phyloP scores from a whole-genome alignment of 352 stramenopile genomes.

The Phytophthora brassicae region DNA sequence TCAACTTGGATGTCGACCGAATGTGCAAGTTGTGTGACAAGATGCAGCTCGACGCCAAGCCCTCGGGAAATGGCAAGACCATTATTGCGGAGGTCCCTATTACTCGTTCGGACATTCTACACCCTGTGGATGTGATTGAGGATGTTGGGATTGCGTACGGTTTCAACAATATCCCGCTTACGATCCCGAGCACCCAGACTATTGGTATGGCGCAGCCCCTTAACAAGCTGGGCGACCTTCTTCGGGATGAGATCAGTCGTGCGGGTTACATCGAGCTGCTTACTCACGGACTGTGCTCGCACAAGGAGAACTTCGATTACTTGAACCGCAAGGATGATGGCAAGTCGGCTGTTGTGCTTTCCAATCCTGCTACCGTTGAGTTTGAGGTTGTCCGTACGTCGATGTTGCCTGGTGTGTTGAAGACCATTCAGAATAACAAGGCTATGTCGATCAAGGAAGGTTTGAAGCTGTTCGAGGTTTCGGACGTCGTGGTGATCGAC shows the following conservation, averaged over 20 bases:
- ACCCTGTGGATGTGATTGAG: constrained; percentile 99
- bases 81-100: constrained; percentile 95
- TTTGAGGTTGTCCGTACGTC: constrained; percentile 99
- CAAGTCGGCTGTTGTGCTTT: constrained; percentile 91
- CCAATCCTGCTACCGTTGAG: constrained; percentile 99
- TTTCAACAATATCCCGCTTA: constrained; percentile 99
- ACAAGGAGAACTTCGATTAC: constrained; percentile 98
- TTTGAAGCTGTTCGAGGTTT: constrained; percentile 99
- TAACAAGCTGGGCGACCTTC: constrained; percentile 97
- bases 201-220: constrained; percentile 96
- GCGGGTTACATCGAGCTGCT: constrained; percentile 98
- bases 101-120: constrained; percentile 98
- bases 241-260: constrained; percentile 97
- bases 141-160: constrained; percentile 99
- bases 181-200: constrained; percentile 94
- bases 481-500: constrained; percentile 98
- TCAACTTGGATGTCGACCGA: constrained; percentile 83
- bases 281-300: constrained; percentile 96
- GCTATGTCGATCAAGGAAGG: constrained; percentile 95
- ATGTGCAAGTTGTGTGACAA: constrained; percentile 96
- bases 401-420: constrained; percentile 97
- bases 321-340: constrained; percentile 86
- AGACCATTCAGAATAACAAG: constrained; percentile 99
- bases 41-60: constrained; percentile 96
- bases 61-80: constrained; percentile 54